Evolutionary conservation across 1,284 basidiomycete species (phyloP).

Genomic region (Volvariella surrecta): DNA sequence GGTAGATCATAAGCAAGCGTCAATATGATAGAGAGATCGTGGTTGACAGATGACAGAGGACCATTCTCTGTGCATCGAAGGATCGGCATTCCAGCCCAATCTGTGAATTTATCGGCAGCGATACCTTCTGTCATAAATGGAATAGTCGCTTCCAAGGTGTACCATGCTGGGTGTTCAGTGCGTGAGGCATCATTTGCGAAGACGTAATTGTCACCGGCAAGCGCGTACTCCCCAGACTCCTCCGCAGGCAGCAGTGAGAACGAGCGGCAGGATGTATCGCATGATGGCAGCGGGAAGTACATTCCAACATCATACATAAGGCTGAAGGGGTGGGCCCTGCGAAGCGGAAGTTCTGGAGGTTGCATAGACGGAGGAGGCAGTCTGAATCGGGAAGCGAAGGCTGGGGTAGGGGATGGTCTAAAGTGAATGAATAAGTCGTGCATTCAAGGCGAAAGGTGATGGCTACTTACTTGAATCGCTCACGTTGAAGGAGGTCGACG

Average conservation of each 20-base stretch:
- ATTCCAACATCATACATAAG: conserved; percentile 48
- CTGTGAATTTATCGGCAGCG: conserved; percentile 17
- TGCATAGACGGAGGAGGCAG: conserved; percentile 46
- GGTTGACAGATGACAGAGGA: conserved; percentile 52
- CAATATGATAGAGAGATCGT: conserved; percentile 45
- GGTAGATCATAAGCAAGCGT: conserved; percentile 45
- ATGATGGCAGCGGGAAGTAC: conserved; percentile 17
- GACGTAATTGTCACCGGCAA: conserved; percentile 35
- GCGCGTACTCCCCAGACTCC: conserved; percentile 34
- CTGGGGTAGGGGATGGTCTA: background rate
- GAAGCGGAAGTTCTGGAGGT: conserved; percentile 52
- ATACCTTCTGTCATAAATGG: conserved; percentile 29
- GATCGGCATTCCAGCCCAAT: conserved; percentile 34
- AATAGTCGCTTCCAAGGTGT: conserved; percentile 47
- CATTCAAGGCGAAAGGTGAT: background rate
- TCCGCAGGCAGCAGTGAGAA: conserved; percentile 46
- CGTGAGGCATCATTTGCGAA: conserved; percentile 29
- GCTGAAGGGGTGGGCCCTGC: conserved; percentile 40
- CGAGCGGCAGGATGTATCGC: conserved; percentile 24
- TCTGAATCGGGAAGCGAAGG: conserved; percentile 21
- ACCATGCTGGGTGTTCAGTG: conserved; percentile 39
- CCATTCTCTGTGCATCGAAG: conserved; percentile 38
- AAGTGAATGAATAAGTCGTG: background rate
- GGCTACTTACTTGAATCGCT: conserved; percentile 49
- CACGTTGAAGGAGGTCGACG: conserved; percentile 50